Base-by-base conservation (phyloP, 2,329 filamentous ascomycete species). In the Ceratocystis variospora region DNA sequence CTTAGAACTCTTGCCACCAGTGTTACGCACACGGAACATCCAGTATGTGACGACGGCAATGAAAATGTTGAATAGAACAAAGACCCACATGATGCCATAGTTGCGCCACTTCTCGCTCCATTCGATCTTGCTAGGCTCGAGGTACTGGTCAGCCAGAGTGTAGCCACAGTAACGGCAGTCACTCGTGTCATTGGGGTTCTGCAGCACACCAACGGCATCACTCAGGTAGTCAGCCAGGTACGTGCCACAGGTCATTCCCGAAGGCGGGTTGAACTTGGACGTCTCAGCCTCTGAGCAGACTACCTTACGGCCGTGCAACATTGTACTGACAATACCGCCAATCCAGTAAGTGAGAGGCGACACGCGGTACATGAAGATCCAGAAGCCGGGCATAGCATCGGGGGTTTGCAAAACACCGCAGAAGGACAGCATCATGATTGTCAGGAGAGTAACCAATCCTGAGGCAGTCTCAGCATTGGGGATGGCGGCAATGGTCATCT, bases 311-410 rank as follows among this genome's bases (percentile, higher is more conserved):
- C 75, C 78, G 63, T 84, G 80, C 1, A 91, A 77, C 72, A 87
- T 82, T 0, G 86, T 88, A 1, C 84, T 79, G 1, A 88, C 79
- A 74, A 90, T 86, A 10, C 84, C 87, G 1, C 80, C 79, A 67
- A 90, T 83, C 79, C 80, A 83, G 74, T 89, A 89, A 0, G 84
- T 88, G 68, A 88, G 85, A 0, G 85, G 86, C 0, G 81, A 84
- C 10, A 84, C 78, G 31, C 83, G 80, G 74, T 89, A 88, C 87
- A 90, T 90, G 76, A 89, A 90, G 68, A 84, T 83, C 87, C 87
- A 91, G 77, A 90, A 90, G 0, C 83, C 79, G 0, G 87, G 87
- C 0, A 90, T 77, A 0, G 79, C 78, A 2, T 71, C 68, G 0
- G 85, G 81, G 0, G 79, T 74, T 68, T 86, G 83, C 65, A 90